Conservation (phyloP, 495 filamentous ascomycete genomes). For the Endocarpon pusillum region DNA sequence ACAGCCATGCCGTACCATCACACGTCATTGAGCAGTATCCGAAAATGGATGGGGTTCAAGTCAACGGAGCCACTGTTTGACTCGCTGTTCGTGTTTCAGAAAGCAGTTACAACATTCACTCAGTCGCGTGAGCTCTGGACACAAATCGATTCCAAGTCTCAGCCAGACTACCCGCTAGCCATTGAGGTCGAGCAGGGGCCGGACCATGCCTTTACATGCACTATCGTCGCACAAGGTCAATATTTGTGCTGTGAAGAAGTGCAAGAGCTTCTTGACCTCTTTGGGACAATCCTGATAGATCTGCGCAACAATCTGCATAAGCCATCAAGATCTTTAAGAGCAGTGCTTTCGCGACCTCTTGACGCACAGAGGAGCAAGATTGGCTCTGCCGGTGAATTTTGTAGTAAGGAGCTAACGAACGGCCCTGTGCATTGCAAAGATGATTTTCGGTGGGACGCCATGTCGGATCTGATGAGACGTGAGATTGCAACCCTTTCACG, state of each 20-base stretch:
- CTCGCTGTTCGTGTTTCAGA: conserved; percentile 72
- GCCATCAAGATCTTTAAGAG: too few species aligned
- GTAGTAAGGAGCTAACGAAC: too few species aligned
- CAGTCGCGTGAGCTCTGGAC: conserved; percentile 32
- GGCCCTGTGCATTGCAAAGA: too few species aligned
- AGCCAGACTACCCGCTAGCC: conserved; percentile 53
- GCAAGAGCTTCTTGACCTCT: conserved; percentile 12
- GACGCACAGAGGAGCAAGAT: not conserved
- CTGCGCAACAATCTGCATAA: too few species aligned
- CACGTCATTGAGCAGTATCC: conserved; percentile 52
- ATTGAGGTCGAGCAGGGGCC: conserved; percentile 44
- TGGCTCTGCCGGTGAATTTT: conserved; percentile 20
- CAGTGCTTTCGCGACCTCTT: too few species aligned
- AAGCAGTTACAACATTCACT: conserved; percentile 16
- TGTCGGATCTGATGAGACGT: too few species aligned
- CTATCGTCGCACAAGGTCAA: conserved; percentile 31
- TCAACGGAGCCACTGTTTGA: conserved; percentile 52
- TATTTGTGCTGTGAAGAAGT: conserved; percentile 9
- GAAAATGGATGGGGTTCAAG: conserved; percentile 44
- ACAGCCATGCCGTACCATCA: conserved; percentile 46
- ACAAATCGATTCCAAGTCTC: conserved; percentile 31
- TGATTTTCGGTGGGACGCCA: too few species aligned
- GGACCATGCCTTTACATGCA: conserved; percentile 28
- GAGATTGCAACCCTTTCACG: conserved; percentile 45
- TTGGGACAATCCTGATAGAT: conserved; percentile 12